Evolutionary conservation across 192 early-diverging fungal genomes (phyloP), one percentile per base, ranked within the genome.

Genomic region (Tieghemiomyces parasiticus): DNA sequence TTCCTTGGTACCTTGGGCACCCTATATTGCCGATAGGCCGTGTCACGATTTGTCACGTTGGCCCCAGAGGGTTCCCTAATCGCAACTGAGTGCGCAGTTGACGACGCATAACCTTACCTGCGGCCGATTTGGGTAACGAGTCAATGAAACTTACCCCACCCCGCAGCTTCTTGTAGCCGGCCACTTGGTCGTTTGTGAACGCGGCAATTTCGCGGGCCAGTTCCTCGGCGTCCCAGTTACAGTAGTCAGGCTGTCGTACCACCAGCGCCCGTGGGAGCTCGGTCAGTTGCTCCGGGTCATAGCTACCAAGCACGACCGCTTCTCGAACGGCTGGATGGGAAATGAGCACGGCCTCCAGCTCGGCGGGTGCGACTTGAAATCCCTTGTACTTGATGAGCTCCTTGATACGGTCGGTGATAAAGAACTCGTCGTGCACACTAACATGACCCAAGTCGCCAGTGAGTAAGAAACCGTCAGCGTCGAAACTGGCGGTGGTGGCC

Each of bases 311-410:
- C 26, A 89, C 85, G 1, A 80, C 80, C 24, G 78, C 81, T 53
- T 89, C 86, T 24, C 77, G 70, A 50, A 96, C 71, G 8, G 66
- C 52, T 0, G 85, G 83, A 58, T 93, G 84, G 34, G 79, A 68
- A 2, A 89, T 61, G 58, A 93, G 67, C 45, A 83, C 34, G 2
- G 75, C 81, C 65, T 96, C 93, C 16, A 96, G 74, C 67, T 93
- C 90, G 1, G 90, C 86, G 2, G 91, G 93, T 3, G 89, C 78
- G 20, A 96, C 86, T 66, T 80, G 75, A 58, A 78, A 78, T 22
- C 80, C 77, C 65, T 93, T 93, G 77, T 88, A 96, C 67, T 97
- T 94, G 71, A 93, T 94, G 12, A 93, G 72, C 63, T 92, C 88
- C 77, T 93, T 97, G 29, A 86, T 64, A 22, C 93, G 85, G 65